Evolutionary conservation across 2,329 filamentous ascomycete genomes (phyloP).

Genomic region (Fusarium sp.): DNA sequence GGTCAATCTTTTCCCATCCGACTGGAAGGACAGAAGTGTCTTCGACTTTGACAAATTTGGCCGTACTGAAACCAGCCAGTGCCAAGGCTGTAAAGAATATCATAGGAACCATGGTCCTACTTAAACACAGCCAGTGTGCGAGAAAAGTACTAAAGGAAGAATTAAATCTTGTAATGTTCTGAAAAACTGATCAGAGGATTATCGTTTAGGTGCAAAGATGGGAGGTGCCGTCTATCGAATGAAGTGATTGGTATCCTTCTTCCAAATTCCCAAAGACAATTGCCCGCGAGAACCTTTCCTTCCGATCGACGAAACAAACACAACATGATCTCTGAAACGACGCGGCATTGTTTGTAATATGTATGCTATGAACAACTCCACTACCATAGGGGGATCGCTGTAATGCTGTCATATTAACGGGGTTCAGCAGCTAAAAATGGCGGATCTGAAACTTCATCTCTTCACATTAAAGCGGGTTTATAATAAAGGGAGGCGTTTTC

Average conservation of each 20-base stretch:
- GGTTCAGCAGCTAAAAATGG: slow-evolving; percentile 20
- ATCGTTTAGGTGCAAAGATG: background rate
- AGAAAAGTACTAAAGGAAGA: background rate
- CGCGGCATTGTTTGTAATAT: slow-evolving; percentile 13
- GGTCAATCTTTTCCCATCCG: slow-evolving; percentile 47
- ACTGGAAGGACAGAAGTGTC: slow-evolving; percentile 44
- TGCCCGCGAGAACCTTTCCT: background rate
- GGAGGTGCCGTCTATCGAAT: background rate
- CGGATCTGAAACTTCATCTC: slow-evolving; percentile 37
- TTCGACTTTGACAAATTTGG: slow-evolving; percentile 44
- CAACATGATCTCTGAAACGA: background rate
- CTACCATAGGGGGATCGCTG: slow-evolving; percentile 35
- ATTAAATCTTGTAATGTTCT: background rate
- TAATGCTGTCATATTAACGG: slow-evolving; percentile 37
- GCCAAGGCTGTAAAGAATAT: slow-evolving; percentile 30
- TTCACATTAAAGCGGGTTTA: slow-evolving; percentile 20
- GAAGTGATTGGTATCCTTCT: background rate
- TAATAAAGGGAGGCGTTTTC: slow-evolving; percentile 16
- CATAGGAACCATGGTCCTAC: slow-evolving; percentile 29
- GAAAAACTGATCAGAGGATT: background rate
- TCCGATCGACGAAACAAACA: background rate
- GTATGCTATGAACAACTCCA: slow-evolving; percentile 22
- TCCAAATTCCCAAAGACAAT: background rate
- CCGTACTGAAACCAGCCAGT: slow-evolving; percentile 41
- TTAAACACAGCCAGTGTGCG: slow-evolving; percentile 1